Evolutionary conservation across 2,329 filamentous ascomycete genomes (phyloP), one percentile per base, ranked within the genome.

Genomic region (Apiospora malaysiana): DNA sequence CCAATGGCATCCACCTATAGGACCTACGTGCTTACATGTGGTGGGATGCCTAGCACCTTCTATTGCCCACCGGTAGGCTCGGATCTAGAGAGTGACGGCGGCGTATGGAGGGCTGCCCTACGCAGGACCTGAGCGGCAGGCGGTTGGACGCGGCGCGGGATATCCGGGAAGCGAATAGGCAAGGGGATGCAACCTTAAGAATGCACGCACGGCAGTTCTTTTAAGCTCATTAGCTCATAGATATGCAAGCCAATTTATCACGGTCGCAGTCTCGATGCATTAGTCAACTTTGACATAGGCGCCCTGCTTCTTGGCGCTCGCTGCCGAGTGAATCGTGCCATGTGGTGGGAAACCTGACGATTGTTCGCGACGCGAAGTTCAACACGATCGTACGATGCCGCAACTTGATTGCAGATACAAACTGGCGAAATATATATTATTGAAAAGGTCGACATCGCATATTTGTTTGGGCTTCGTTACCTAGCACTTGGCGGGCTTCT

Each of bases 131-230:
- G 56, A 63, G 10, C 56, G 32, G 56, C 56, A 40, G 56, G 21
- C 56, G 56, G 14, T 63, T 63, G 32, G 32, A 40, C 32, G 21
- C 18, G 27, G 56, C 21, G 56, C 56, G 56, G 56, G 56, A 40
- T 40, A 40, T 18, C 56, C 56, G 56, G 56, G 56, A 63, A 63
- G 56, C 56, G 56, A 63, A 63, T 12, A 32, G 49, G 14, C 49
- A n/a, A n/a, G 32, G 56, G 32, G 10, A 10, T 40, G 56, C 21
- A 63, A 40, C 56, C 56, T 40, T 40, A 21, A 12, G n/a, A 4
- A 63, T 63, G 56, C 56, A 63, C 32, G 56, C 56, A 8, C 56
- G 56, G 56, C n/a, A 63, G 56, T 63, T 37, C 56, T 63, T 16
- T 18, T 63, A 40, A 63, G 56, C 9, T 59, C 25, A 59, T 59